Base-by-base conservation (phyloP, 805 yeast genomes). In the Scheffersomyces coipomensis region DNA sequence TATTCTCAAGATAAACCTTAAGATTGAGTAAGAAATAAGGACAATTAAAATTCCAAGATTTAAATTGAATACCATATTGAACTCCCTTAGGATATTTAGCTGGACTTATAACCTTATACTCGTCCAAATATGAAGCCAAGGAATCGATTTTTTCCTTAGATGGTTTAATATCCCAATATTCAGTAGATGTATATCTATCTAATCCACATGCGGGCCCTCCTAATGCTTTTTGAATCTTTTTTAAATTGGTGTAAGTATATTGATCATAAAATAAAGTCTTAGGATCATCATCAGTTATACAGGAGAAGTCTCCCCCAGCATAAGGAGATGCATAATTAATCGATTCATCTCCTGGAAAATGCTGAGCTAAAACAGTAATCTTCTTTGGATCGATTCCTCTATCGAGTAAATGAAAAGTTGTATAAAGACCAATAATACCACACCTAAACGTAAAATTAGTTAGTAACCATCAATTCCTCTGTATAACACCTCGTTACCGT, bases 291-390 rank as follows among this genome's bases (percentile, higher is more conserved):
- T 81, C 85, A 0, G 86, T 74, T 34, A 83, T 81, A 33, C 67
- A 46, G 15, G 62, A 58, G 45, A 71, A 56, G 57, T 60, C 49
- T 6, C 66, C 66, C 5, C 72, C 74, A 0, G 95, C 95, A 76
- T 84, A 83, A 0, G 95, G 95, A 0, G 90, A 83, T 1, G 95
- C 81, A 58, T 83, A 87, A 35, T 76, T 68, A 41, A 77, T 76
- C 3, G 88, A 79, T 47, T 79, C 83, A 52, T 87, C 95, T 4
- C 95, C 95, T 2, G 95, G 95, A 27, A 82, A 58, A 49, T 73
- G 76, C 52, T 83, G 77, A 6, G 87, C 91, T 15, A 82, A 49
- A 2, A 86, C 73, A 3, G 77, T 68, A 44, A 87, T 74, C 5
- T 74, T 60, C 1, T 54, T 39, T 1, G 75, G 68, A 0, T 54